These are phyloP conservation scores for Yarrowia yakushimensis DNA, from an alignment of 805 yeast genomes.

Conservation along the genomic window DNA sequence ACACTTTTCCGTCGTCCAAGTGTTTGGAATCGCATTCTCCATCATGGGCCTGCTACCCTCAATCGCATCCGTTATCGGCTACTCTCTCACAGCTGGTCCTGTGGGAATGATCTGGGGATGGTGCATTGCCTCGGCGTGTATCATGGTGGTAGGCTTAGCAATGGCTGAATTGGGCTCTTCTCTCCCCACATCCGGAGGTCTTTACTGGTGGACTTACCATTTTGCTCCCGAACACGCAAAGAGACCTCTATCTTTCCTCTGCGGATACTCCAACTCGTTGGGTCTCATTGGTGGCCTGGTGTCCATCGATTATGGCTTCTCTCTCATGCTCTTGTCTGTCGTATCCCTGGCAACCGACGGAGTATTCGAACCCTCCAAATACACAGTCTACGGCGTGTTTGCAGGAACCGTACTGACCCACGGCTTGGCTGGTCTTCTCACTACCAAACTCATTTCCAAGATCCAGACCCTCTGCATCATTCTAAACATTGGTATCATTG, in stretches of 20 bases:
- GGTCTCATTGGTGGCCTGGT: slow-evolving; percentile 66
- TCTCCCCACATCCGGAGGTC: slow-evolving; percentile 73
- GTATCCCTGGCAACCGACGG: slow-evolving; percentile 48
- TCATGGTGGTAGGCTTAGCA: slow-evolving; percentile 55
- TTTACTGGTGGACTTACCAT: slow-evolving; percentile 65
- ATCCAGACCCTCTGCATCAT: slow-evolving; percentile 58
- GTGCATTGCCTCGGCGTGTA: slow-evolving; percentile 55
- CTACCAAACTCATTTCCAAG: slow-evolving; percentile 55
- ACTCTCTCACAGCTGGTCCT: slow-evolving; percentile 61
- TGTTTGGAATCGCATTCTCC: slow-evolving; percentile 67
- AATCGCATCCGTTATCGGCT: slow-evolving; percentile 52
- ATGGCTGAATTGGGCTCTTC: slow-evolving; percentile 67
- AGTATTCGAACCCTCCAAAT: slow-evolving; percentile 51
- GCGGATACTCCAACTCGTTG: slow-evolving; percentile 65
- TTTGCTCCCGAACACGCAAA: slow-evolving; percentile 56
- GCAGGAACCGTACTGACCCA: slow-evolving; percentile 57
- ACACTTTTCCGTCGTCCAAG: slow-evolving; percentile 57
- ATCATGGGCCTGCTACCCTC: slow-evolving; percentile 66
- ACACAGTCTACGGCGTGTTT: slow-evolving; percentile 59
- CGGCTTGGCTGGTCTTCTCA: slow-evolving; percentile 50
- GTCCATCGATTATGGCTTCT: slow-evolving; percentile 67
- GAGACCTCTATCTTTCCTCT: slow-evolving; percentile 55
- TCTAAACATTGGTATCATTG: slow-evolving; percentile 51
- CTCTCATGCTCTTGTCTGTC: slow-evolving; percentile 49
- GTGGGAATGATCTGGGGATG: slow-evolving; percentile 72